Evolutionary conservation across 768 basidiomycete species (phyloP).

Genomic region (Tricholoma saponaceum): DNA sequence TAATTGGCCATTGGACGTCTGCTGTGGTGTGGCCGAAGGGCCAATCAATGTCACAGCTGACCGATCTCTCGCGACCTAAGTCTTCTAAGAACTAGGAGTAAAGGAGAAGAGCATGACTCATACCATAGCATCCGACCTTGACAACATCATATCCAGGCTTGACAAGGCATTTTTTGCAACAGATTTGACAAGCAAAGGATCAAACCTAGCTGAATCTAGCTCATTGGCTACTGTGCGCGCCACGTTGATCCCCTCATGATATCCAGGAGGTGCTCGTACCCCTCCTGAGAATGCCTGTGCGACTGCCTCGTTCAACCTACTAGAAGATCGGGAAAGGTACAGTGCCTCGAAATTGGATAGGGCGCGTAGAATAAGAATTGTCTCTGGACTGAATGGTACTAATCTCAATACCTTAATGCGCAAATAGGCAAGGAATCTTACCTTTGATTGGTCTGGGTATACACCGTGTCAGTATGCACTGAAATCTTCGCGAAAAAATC

Average conservation of each 20-base stretch:
- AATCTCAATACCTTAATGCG: slow-evolving; percentile 2
- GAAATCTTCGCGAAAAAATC: slow-evolving; percentile 96
- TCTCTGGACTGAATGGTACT: slow-evolving; percentile 68
- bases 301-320: slow-evolving; percentile 80
- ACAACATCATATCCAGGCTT: slow-evolving; percentile 65
- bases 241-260: slow-evolving; percentile 72
- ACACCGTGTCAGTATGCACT: slow-evolving; percentile 92
- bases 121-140: slow-evolving; percentile 67
- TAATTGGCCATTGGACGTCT: slow-evolving; percentile 71
- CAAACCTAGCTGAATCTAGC: slow-evolving; percentile 88
- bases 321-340: slow-evolving; percentile 84
- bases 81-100: background rate
- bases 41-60: slow-evolving; percentile 73
- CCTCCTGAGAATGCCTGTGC: slow-evolving; percentile 75
- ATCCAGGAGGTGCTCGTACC: slow-evolving; percentile 62
- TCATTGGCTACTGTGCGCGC: slow-evolving; percentile 84
- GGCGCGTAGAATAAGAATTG: slow-evolving; percentile 80
- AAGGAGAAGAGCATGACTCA: slow-evolving; percentile 20
- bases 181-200: slow-evolving; percentile 78
- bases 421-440: slow-evolving; percentile 19
- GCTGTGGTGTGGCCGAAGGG: slow-evolving; percentile 74
- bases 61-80: slow-evolving; percentile 72
- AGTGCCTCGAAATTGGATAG: slow-evolving; percentile 80
- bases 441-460: slow-evolving; percentile 84
- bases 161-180: slow-evolving; percentile 72